Evolutionary conservation across 208 protist genomes (phyloP).

Genomic region (Crithidia bombi): DNA sequence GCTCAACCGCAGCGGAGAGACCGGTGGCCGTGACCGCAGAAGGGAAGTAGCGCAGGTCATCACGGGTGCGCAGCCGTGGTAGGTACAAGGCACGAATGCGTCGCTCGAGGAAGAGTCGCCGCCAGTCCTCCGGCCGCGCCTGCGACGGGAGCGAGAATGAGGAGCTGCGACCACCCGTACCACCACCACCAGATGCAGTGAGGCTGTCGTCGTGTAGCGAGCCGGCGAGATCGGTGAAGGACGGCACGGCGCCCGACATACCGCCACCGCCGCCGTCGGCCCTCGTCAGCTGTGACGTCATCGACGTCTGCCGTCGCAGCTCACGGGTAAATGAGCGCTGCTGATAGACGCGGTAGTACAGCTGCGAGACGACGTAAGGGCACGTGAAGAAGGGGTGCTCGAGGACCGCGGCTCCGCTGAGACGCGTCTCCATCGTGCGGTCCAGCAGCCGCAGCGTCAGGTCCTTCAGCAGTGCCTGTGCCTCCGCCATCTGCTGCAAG

Average conservation of each 20-base stretch:
- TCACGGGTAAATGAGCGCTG: constrained; percentile 24
- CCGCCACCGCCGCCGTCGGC: neutral
- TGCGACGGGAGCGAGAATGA: constrained; percentile 10
- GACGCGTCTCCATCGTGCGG: constrained; percentile 56
- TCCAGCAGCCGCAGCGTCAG: constrained; percentile 69
- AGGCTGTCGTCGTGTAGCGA: constrained; percentile 4
- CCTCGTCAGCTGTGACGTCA: too few species aligned
- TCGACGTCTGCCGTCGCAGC: constrained; percentile 1
- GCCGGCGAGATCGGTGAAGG: constrained; percentile 1
- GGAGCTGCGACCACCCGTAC: neutral
- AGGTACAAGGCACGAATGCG: constrained; percentile 62
- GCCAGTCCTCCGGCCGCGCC: constrained; percentile 68
- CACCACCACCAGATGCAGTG: neutral
- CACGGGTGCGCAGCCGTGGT: constrained; percentile 68
- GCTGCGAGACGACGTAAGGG: constrained; percentile 71
- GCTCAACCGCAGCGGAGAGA: constrained; percentile 60
- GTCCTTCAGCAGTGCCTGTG: constrained; percentile 59
- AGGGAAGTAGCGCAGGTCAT: constrained; percentile 90
- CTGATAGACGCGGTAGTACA: constrained; percentile 66
- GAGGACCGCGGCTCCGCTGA: constrained; percentile 69
- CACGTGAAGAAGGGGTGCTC: constrained; percentile 90
- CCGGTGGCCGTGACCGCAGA: constrained; percentile 80
- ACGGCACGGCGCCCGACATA: neutral
- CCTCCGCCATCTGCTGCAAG: constrained; percentile 59
- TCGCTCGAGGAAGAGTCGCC: constrained; percentile 58